Base-by-base conservation (phyloP, 306 rosid genomes). In the Cucurbita maxima region DNA sequence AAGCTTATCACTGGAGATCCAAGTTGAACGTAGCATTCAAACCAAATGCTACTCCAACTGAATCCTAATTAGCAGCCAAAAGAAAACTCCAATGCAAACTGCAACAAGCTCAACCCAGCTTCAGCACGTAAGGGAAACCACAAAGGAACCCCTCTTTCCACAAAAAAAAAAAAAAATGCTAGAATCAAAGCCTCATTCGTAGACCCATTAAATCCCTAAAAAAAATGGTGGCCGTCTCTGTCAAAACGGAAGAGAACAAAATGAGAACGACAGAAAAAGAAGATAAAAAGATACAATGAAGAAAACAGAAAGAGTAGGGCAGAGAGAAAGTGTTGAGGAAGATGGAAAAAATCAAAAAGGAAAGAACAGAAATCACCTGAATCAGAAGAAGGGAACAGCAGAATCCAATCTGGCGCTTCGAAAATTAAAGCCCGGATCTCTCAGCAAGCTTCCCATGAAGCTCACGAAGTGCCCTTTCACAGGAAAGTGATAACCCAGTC, bases 371-470 rank as follows among this genome's bases (percentile, higher is more conserved):
- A 84, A 84, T 86, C 87, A 87, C 91, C 95, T 86, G 95, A 89
- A 88, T 79, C 80, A 87, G 88, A 80, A 76, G 81, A 47, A 22
- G 13, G 41, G 20, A 19, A 68, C 22, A 45, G 73, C 54, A 68
- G 56, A 11, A 47, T 12, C 55, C 11, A 19, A 22, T 47, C 12
- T 45, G 77, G 86, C 81, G 83, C 79, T 90, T 83, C 66, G 78
- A 77, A 68, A 82, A 87, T 88, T 77, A 83, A 88, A 70, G 47
- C 34, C 70, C 87, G 83, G 99, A 94, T 94, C 99, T 83, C 86
- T 75, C 59, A 74, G 77, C 87, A 63, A 87, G 84, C 79, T 86
- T 89, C 92, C 78, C 97, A 86, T 94, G 99, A 84, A 82, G 87
- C 11, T 87, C 97, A 89, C 90, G 88, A 83, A 91, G 53, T 60